Base-by-base conservation (phyloP, 176 grass and related monocot genomes). In the Oryza glaberrima region DNA sequence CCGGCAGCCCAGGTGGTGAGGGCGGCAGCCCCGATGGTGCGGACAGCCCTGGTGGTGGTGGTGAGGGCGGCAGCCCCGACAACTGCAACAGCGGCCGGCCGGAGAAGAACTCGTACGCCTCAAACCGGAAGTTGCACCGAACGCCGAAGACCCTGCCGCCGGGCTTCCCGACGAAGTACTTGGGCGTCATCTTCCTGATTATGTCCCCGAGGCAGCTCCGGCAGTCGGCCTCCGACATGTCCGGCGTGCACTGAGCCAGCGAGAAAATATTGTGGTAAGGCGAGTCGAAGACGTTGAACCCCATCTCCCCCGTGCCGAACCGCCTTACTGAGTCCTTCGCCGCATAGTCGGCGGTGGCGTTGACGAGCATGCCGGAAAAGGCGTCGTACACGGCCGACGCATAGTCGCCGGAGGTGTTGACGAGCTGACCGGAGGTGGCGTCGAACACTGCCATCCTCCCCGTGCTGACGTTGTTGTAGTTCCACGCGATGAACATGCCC, bases 91-190 rank as follows among this genome's bases (percentile, higher is more conserved):
- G 63, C 17, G 92, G 34, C 20, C 56, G 17, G 0, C 90, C 93
- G 0, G 28, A 43, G 76, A 78, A 95, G 79, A 95, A 95, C 0
- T 19, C 2, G 47, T 78, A 74, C 2, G 77, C 46, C 81, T 90
- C 81, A 19, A 86, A 95, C 20, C 93, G 82, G 28, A 88, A 80
- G 78, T 64, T 88, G 85, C 93, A 95, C 4, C 90, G 48, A n/a
- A 83, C 82, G 0, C 90, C 87, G 5, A 94, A 38, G 0, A 85
- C 81, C 17, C 81, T 81, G 4, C 76, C 92, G 8, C 87, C 81
- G 11, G 66, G n/a, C 15, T 75, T 85, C 4, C 89, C 81, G 5
- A 17, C 23, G 34, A 94, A 82, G 22, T 81, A 81, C 4, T 7
- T 12, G 0, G 77, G 72, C 2, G n/a, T 58, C 5, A 60, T 10